A percentile compares a stretch with the other conserved stretches of the same genome.
Conservation (phyloP, 257 asterid species). For the Plantago elongata region DNA sequence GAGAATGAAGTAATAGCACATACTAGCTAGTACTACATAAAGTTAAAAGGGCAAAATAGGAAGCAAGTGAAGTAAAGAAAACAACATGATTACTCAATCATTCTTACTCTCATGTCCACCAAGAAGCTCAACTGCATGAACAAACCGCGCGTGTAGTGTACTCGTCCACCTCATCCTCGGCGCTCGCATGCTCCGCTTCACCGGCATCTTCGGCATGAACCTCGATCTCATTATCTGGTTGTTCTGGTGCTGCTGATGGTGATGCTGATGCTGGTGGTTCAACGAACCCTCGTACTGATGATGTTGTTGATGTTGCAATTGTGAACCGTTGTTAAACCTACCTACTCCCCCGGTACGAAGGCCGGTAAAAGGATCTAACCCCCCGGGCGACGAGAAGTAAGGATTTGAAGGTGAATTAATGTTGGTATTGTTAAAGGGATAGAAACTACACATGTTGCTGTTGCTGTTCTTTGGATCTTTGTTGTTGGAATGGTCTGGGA, state of each 20-base stretch:
- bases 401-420: constrained; percentile 18
- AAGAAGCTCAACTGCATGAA: constrained; percentile 39
- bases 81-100: no score
- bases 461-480: constrained; percentile 31
- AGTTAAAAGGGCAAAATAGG: no score
- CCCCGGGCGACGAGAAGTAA: no score
- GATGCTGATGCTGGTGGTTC: constrained; percentile 18
- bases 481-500: constrained; percentile 25
- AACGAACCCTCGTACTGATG: constrained; percentile 4
- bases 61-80: no score
- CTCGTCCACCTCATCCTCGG: constrained; percentile 51
- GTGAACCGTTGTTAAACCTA: neutral
- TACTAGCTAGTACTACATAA: no score
- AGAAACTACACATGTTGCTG: constrained; percentile 26
- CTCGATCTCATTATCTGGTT: constrained; percentile 25
- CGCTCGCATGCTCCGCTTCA: constrained; percentile 38
- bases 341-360: neutral
- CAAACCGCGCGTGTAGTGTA: constrained; percentile 42
- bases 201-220: constrained; percentile 28
- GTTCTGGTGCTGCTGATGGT: constrained; percentile 28
- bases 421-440: constrained; percentile 15
- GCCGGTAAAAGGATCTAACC: constrained; percentile 26
- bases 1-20: neutral
- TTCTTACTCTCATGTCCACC: constrained; percentile 46
- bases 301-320: constrained; percentile 13